Base-by-base conservation (phyloP, 2,329 filamentous ascomycete species). In the Metarhizium robertsii region DNA sequence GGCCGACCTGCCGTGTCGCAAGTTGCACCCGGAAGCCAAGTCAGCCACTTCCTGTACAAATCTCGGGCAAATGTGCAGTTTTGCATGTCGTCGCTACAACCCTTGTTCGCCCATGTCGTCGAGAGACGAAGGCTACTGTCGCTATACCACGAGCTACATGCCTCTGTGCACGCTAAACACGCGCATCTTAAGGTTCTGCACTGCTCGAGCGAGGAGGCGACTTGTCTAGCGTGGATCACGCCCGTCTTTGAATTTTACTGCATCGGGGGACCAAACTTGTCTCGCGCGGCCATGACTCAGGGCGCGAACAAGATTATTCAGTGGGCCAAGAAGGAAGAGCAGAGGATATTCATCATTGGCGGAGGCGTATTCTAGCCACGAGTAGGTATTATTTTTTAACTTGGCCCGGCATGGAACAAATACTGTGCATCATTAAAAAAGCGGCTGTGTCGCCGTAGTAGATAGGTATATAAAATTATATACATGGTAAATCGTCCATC, bases 31-130 rank as follows among this genome's bases (percentile, higher is more conserved):
- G 88, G 87, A 29, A 88, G 86, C 16, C 85, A 87, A 36, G 75
- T 97, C 53, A 86, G 87, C 62, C 94, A 99, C 74, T 99, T 97
- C 66, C 73, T 99, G 18, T 99, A 96, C 78, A 99, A 97, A 71
- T 96, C 90, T 16, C 83, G 90, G 57, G 85, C 87, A 20, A 96
- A 99, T 64, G 94, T 99, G 32, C 95, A 99, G 69, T 99, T 96
- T 70, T 87, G 84, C 62, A 96, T 95, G 90, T 88, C 92, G 1
- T 85, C 88, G 0, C 87, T 90, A 58, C 78, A 83, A 10, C 86
- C 89, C 0, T 75, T 85, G 55, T 94, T 94, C 65, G 62, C 61
- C 42, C 64, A 66, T 20, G 67, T 81, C 4, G 73, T 89, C 50
- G 78, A 83, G 46, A 79, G 83, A 52, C 79, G 90, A 67, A 82